Conservation (phyloP, 768 basidiomycete genomes). For the Phanerochaete sordida region DNA sequence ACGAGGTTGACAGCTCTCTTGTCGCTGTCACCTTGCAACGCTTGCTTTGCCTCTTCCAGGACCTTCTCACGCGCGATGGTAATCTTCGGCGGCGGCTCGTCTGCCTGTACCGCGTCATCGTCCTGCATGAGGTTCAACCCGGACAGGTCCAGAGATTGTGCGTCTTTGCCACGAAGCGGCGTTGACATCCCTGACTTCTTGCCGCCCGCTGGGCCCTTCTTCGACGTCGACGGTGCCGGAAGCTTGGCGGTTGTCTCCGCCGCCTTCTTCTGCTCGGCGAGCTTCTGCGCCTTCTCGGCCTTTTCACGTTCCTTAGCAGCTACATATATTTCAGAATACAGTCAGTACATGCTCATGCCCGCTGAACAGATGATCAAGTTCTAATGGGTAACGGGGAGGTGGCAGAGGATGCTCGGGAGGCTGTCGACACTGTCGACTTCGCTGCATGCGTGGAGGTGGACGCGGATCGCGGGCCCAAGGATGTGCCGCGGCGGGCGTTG, state of each 20-base stretch:
- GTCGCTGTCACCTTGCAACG: constrained; percentile 44
- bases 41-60: constrained; percentile 69
- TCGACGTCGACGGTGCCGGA: constrained; percentile 30
- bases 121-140: constrained; percentile 62
- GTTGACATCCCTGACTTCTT: constrained; percentile 41
- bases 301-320: constrained; percentile 81
- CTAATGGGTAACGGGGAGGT: constrained; percentile 31
- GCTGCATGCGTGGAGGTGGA: constrained; percentile 14
- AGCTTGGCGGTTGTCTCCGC: constrained; percentile 11
- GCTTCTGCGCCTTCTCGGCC: constrained; percentile 69
- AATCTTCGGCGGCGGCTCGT: constrained; percentile 59
- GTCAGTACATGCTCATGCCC: constrained; percentile 29
- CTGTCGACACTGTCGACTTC: constrained; percentile 22
- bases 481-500: constrained; percentile 74
- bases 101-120: constrained; percentile 34
- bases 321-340: constrained; percentile 32
- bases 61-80: constrained; percentile 76
- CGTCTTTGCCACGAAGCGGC: constrained; percentile 41
- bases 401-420: constrained; percentile 18
- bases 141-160: constrained; percentile 67
- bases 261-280: constrained; percentile 43
- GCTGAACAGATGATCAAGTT: constrained; percentile 15
- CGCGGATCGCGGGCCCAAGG: constrained; percentile 39
- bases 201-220: constrained; percentile 31
- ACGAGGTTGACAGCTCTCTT: constrained; percentile 82